Base-by-base conservation (phyloP, 495 filamentous ascomycete species). In the Chaetomidium leptoderma region DNA sequence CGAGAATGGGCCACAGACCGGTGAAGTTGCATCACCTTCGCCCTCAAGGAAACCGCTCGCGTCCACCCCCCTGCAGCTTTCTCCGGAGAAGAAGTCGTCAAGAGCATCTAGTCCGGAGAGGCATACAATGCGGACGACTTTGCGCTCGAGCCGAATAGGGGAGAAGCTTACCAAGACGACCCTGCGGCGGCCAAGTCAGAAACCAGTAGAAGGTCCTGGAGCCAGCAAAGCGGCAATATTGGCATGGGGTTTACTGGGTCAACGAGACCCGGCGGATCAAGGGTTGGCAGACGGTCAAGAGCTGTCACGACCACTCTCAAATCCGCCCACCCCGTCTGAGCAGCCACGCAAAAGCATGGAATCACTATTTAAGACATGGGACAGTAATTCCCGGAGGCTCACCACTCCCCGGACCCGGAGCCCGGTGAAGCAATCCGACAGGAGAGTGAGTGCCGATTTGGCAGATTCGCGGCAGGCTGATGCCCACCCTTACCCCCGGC, bases 191-290 rank as follows among this genome's bases (percentile, higher is more conserved):
- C 60, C 58, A 32, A 62, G 29, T 62, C 59, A 64, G 21, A 64
- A 62, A 52, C 61, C 60, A 13, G 53, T 59, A 26, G 77, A 76
- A 30, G 74, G 73, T 21, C 74, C 73, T 0, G 76, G 77, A 3
- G 90, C 91, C 29, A 91, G 88, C 40, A 95, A 89, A 70, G 93
- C 93, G 14, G 93, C 93, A 2, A 87, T 88, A 2, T 72, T 95
- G 35, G 92, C 92, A 17, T 98, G 92, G 92, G 83, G 78, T 42
- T 80, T 77, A 45, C 60, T 68, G 59, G 55, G 67, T 48, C 64
- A 64, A 39, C 44, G 59, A 59, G 67, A 60, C 21, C 33, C 56
- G 36, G 37, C 37, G 8, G 57, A 51, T 6, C 55, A 49, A 43
- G 45, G 32, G 16, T 19, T 37, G 10, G 36, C 29, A 33, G 57